These are phyloP conservation scores for Tylopilus orsonianus DNA, from an alignment of 1,284 basidiomycete genomes.

Conservation along the genomic window DNA sequence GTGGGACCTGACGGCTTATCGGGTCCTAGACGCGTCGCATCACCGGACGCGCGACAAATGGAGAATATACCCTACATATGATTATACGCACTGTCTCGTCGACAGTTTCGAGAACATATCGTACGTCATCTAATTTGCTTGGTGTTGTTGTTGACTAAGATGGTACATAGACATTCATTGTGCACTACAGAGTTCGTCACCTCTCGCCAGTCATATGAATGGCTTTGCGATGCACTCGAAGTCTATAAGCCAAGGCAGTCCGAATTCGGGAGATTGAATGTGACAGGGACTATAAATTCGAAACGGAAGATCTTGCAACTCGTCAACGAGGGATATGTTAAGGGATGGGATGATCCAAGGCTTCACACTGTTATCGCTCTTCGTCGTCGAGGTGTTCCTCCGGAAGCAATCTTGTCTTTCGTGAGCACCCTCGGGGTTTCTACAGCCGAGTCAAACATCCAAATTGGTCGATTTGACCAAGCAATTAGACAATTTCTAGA, in stretches of 20 bases:
- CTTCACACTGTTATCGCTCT: constrained; percentile 97
- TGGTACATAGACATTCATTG: constrained; percentile 78
- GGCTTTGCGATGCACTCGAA: constrained; percentile 95
- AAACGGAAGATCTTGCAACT: constrained; percentile 95
- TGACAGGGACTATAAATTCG: constrained; percentile 96
- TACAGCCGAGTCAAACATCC: constrained; percentile 82
- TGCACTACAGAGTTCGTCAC: constrained; percentile 97
- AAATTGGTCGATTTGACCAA: constrained; percentile 89
- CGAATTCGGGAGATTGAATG: constrained; percentile 91
- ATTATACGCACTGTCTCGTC: constrained; percentile 98
- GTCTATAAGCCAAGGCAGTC: constrained; percentile 99
- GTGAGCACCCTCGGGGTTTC: constrained; percentile 94
- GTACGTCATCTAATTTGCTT: constrained; percentile 49
- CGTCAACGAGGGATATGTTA: constrained; percentile 83
- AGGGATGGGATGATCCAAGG: constrained; percentile 98
- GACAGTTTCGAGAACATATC: constrained; percentile 99
- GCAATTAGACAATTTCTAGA: constrained; percentile 89
- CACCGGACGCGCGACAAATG: constrained; percentile 93
- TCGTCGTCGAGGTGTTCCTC: constrained; percentile 91
- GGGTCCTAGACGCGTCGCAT: constrained; percentile 88
- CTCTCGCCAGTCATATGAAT: constrained; percentile 98
- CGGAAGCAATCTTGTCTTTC: constrained; percentile 92
- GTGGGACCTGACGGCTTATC: constrained; percentile 99
- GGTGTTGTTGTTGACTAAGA: background rate
- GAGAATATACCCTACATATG: constrained; percentile 97